Percentiles rank a stretch among this genome's conserved stretches.
These are phyloP conservation scores for Gaeumannomyces sp. DNA, from an alignment of 2,329 filamentous ascomycete genomes.

Conservation along the genomic window DNA sequence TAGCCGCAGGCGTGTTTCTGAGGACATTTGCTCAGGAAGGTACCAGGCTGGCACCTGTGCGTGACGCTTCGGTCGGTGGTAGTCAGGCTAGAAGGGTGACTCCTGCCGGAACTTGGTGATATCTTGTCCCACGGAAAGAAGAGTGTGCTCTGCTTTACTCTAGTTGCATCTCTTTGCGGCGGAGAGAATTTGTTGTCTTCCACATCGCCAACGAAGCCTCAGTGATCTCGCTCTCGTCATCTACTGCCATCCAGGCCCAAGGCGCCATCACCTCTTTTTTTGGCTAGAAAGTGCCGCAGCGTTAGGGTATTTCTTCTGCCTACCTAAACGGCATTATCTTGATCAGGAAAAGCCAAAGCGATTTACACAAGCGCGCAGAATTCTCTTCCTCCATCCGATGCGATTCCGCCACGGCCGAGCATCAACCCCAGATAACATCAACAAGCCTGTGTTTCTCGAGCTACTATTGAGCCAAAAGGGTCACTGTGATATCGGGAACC, in stretches of 20 bases:
- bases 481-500: background rate
- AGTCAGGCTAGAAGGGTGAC: background rate
- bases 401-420: background rate
- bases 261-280: background rate
- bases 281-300: conserved; percentile 1
- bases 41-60: background rate
- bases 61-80: background rate
- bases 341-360: background rate
- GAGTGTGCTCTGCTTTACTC: background rate
- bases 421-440: background rate
- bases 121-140: background rate
- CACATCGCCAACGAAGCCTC: background rate
- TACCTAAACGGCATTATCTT: background rate
- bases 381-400: background rate
- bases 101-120: background rate
- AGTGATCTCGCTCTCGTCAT: background rate
- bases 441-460: background rate
- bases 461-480: background rate
- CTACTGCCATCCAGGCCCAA: conserved; percentile 2
- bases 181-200: background rate
- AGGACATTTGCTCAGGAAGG: background rate
- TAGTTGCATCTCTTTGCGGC: too few relatives aligned
- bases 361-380: background rate
- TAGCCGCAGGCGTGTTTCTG: background rate
- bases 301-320: conserved; percentile 3